These are phyloP conservation scores for Harringtonia lauricola DNA, from an alignment of 2,329 filamentous ascomycete species.

Conservation along the genomic window DNA sequence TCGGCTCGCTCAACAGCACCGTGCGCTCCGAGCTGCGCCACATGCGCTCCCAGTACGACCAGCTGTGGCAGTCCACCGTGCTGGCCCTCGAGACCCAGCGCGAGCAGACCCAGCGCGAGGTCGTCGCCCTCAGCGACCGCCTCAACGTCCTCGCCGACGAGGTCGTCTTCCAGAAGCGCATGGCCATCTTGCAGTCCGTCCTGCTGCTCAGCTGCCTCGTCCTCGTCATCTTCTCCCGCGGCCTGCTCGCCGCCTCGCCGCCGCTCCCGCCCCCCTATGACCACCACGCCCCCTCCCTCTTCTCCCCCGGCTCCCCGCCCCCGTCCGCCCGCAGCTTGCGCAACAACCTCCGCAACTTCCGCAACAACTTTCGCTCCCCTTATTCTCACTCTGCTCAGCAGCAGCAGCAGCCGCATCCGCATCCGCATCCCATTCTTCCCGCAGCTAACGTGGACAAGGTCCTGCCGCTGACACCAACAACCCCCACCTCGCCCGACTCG, in stretches of 20 bases:
- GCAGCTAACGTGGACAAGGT: conserved; percentile 17
- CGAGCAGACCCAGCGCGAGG: conserved; percentile 72
- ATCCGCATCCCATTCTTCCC: background rate
- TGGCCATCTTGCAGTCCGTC: conserved; percentile 85
- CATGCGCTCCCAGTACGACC: conserved; percentile 80
- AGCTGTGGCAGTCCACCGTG: conserved; percentile 92
- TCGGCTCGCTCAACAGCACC: conserved; percentile 77
- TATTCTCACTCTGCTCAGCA: background rate
- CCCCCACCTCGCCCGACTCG: conserved; percentile 3
- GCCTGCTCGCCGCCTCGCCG: conserved; percentile 19
- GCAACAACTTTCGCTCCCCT: conserved; percentile 7
- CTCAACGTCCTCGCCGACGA: conserved; percentile 91
- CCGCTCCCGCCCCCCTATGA: conserved; percentile 13
- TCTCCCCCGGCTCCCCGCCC: conserved; percentile 7
- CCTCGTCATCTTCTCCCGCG: conserved; percentile 69
- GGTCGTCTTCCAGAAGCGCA: conserved; percentile 74
- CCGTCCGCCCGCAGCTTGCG: conserved; percentile 10
- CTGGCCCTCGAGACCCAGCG: conserved; percentile 83
- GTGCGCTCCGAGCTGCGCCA: conserved; percentile 70
- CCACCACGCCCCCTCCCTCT: conserved; percentile 14
- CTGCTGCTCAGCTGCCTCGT: conserved; percentile 78
- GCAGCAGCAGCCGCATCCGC: background rate
- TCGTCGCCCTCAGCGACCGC: conserved; percentile 68
- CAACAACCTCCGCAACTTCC: conserved; percentile 6
- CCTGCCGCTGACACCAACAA: conserved; percentile 21